phyloP scores from a whole-genome alignment of 305 asterid genomes.

The Fraxinus ornus region DNA sequence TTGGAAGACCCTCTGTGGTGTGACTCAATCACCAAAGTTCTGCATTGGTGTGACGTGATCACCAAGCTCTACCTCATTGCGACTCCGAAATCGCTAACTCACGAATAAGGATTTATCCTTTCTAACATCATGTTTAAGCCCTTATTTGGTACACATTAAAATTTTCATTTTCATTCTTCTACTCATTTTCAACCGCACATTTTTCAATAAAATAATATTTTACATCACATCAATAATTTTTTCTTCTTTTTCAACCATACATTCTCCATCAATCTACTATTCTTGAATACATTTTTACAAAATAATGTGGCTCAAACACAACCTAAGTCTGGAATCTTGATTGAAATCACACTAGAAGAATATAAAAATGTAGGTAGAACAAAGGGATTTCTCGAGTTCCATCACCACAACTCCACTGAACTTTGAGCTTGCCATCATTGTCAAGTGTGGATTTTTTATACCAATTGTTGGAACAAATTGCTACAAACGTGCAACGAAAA shows the following conservation, averaged over 20 bases:
- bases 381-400: neutral
- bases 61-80: neutral
- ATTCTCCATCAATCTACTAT: too few species aligned
- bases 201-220: too few species aligned
- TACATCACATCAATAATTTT: too few species aligned
- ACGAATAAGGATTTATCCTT: neutral
- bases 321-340: neutral
- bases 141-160: too few species aligned
- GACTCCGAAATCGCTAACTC: neutral
- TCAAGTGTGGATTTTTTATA: neutral
- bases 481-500: neutral
- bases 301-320: too few species aligned
- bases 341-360: neutral
- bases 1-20: neutral
- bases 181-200: too few species aligned
- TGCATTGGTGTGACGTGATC: neutral
- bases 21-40: neutral
- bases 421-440: neutral
- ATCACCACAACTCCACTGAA: neutral
- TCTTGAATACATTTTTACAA: too few species aligned
- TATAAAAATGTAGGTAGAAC: neutral
- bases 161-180: too few species aligned
- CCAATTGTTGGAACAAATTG: neutral
- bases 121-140: neutral
- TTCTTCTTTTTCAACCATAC: too few species aligned